Conservation (phyloP, 2,329 filamentous ascomycete species). For the Sporothrix dimorphospora region DNA sequence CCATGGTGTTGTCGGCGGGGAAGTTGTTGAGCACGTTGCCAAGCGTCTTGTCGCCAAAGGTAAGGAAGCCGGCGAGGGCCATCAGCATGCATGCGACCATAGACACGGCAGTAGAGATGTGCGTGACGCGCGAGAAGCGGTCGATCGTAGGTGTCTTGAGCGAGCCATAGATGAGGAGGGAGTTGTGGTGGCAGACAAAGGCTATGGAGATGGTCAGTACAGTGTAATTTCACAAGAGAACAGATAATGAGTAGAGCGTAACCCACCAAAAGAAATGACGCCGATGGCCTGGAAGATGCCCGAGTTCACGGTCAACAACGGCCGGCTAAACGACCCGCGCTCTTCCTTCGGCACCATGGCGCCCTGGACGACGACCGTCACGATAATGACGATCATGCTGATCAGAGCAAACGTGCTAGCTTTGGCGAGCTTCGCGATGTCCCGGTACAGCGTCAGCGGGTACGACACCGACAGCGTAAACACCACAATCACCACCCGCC, state of each 20-base stretch:
- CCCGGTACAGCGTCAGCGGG: slow-evolving; percentile 88
- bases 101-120: slow-evolving; percentile 88
- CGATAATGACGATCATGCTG: slow-evolving; percentile 88
- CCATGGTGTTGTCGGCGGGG: slow-evolving; percentile 83
- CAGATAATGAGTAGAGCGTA: too few species aligned
- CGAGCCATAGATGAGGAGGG: slow-evolving; percentile 94
- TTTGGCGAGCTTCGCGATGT: slow-evolving; percentile 98
- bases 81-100: slow-evolving; percentile 89
- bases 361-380: slow-evolving; percentile 86
- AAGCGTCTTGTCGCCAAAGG: slow-evolving; percentile 86
- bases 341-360: slow-evolving; percentile 71
- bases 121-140: slow-evolving; percentile 89
- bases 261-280: slow-evolving; percentile 91
- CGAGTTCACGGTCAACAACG: slow-evolving; percentile 75
- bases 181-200: slow-evolving; percentile 86
- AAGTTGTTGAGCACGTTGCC: slow-evolving; percentile 99
- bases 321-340: slow-evolving; percentile 70
- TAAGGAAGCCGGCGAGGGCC: slow-evolving; percentile 87
- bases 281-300: slow-evolving; percentile 96
- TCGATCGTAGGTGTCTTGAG: slow-evolving; percentile 92
- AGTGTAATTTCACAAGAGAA: not conserved
- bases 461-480: slow-evolving; percentile 86
- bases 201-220: slow-evolving; percentile 44
- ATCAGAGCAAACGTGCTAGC: slow-evolving; percentile 90
- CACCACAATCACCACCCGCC: slow-evolving; percentile 82